phyloP scores from a whole-genome alignment of 352 stramenopile species.

The Globisporangium cystogenes region DNA sequence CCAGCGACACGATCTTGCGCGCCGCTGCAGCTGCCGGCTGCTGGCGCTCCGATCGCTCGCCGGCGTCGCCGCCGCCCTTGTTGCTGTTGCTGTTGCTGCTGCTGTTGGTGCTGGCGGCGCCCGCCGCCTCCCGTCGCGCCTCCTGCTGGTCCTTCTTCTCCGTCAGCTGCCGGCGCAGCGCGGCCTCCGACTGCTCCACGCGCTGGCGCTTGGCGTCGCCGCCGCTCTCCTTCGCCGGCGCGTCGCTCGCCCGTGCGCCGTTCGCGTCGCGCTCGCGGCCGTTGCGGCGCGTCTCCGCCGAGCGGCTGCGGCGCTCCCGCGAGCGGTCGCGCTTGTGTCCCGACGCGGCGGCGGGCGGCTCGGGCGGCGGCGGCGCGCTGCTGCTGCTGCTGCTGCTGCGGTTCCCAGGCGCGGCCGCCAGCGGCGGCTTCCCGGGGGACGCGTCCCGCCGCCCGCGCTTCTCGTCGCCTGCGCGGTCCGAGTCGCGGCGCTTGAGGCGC shows the following conservation, averaged over 20 bases:
- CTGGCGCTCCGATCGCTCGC: slow-evolving; percentile 4
- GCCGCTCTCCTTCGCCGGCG: slow-evolving; percentile 19
- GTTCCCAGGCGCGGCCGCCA: background rate
- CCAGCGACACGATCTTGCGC: slow-evolving; percentile 77
- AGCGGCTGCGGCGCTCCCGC: slow-evolving; percentile 31
- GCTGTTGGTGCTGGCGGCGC: background rate
- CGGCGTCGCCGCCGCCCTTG: background rate
- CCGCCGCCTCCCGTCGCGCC: background rate
- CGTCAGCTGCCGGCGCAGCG: slow-evolving; percentile 61
- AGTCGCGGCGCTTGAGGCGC: slow-evolving; percentile 17
- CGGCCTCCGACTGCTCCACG: slow-evolving; percentile 55
- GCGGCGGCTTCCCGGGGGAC: slow-evolving; percentile 19
- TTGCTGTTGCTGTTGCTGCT: background rate
- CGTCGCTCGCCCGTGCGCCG: slow-evolving; percentile 9
- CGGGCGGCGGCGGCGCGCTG: slow-evolving; percentile 5
- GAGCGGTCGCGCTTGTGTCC: slow-evolving; percentile 24
- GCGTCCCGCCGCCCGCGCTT: slow-evolving; percentile 22
- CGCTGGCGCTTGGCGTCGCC: slow-evolving; percentile 42
- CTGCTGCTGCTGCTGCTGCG: slow-evolving; percentile 9
- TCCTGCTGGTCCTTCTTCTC: slow-evolving; percentile 63
- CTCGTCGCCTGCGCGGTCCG: slow-evolving; percentile 25
- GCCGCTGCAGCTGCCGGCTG: background rate
- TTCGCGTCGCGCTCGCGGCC: slow-evolving; percentile 24
- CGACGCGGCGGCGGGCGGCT: slow-evolving; percentile 6
- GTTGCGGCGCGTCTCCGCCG: slow-evolving; percentile 24